A percentile compares a stretch with the other conserved stretches of the same genome.
Conservation (phyloP, 129 eudicot genomes). For the sunflower (Helianthus annuus) region DNA sequence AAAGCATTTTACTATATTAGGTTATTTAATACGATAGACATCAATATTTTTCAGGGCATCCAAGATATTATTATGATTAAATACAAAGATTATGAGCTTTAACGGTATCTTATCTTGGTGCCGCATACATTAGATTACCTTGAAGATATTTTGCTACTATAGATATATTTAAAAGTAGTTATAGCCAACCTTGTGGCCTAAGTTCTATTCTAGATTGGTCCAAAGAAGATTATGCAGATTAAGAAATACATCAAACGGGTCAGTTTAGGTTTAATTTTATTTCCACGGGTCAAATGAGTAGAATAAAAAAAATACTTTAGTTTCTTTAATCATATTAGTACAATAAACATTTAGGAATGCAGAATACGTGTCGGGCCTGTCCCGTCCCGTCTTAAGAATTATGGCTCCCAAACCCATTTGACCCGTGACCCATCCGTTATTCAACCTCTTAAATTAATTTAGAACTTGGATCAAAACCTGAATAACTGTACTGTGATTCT, state of each 20-base stretch:
- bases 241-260: background rate
- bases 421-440: background rate
- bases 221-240: constrained; percentile 16
- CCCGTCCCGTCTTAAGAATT: background rate
- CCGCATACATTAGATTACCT: constrained; percentile 23
- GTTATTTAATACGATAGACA: constrained; percentile 26
- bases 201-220: constrained; percentile 22
- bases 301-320: background rate
- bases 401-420: background rate
- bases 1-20: constrained; percentile 21
- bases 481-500: constrained; percentile 2
- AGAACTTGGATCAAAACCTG: background rate
- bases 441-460: background rate
- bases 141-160: constrained; percentile 6
- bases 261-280: background rate
- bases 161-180: constrained; percentile 15
- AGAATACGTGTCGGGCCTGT: background rate
- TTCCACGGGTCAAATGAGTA: background rate
- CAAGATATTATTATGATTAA: background rate
- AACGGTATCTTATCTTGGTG: constrained; percentile 12
- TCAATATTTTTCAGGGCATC: constrained; percentile 11
- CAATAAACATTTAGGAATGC: background rate
- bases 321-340: background rate
- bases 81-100: constrained; percentile 6
- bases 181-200: constrained; percentile 18